Conservation (phyloP, 352 stramenopile genomes). For the Globisporangium viniferum region DNA sequence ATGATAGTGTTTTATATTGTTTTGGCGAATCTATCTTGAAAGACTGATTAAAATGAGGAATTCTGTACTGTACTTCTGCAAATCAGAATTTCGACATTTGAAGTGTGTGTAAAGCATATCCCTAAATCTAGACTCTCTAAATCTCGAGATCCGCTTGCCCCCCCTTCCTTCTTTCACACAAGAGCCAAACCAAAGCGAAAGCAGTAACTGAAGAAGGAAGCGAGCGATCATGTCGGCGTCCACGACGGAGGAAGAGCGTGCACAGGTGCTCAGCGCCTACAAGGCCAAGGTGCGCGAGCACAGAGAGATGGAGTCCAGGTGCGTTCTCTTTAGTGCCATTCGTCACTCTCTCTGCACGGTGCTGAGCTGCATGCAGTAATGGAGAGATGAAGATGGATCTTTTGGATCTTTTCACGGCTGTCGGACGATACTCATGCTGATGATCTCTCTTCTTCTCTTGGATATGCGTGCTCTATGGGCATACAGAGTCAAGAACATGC, state of each 20-base stretch:
- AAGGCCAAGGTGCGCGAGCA: constrained; percentile 96
- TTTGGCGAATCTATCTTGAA: neutral
- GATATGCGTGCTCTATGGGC: neutral
- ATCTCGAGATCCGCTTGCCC: constrained; percentile 4
- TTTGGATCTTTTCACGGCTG: constrained; percentile 7
- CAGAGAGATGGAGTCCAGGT: constrained; percentile 94
- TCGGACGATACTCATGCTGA: neutral
- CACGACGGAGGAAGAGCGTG: constrained; percentile 80
- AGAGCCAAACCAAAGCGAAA: neutral
- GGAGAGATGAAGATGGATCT: neutral
- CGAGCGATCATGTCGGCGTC: constrained; percentile 53
- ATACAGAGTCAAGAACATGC: constrained; percentile 94
- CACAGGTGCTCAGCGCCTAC: constrained; percentile 94
- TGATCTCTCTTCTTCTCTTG: neutral
- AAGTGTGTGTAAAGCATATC: neutral
- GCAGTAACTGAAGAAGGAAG: constrained; percentile 6
- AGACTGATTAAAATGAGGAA: neutral
- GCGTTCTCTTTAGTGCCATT: constrained; percentile 6
- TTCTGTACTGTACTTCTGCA: neutral
- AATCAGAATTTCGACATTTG: neutral
- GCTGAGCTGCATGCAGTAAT: neutral
- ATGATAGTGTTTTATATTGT: neutral
- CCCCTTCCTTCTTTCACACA: constrained; percentile 4
- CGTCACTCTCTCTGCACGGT: neutral
- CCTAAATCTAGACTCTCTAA: neutral